These are phyloP conservation scores for Amphirosellinia nigrospora DNA, from an alignment of 495 filamentous ascomycete genomes.

Conservation along the genomic window DNA sequence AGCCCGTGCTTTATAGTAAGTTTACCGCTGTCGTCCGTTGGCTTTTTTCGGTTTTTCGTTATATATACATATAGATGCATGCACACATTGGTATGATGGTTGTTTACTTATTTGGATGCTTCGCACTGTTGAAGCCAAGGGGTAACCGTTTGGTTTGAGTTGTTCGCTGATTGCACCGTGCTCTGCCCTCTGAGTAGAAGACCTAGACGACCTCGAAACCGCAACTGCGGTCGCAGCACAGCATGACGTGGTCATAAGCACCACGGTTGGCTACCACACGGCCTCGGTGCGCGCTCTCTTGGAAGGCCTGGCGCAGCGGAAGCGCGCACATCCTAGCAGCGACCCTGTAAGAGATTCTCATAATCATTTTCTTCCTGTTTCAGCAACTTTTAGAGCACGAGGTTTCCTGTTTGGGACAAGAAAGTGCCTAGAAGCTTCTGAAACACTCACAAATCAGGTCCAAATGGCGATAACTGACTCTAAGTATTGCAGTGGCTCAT, in stretches of 20 bases:
- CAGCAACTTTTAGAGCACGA: no score
- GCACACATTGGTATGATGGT: background rate
- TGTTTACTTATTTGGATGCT: background rate
- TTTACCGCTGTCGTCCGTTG: background rate
- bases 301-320: slow-evolving; percentile 44
- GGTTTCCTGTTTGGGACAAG: no score
- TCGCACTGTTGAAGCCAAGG: background rate
- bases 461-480: no score
- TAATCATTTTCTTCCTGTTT: no score
- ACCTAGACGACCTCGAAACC: slow-evolving; percentile 41
- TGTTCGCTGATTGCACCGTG: background rate
- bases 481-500: no score
- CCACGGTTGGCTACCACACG: slow-evolving; percentile 42
- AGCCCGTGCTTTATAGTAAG: slow-evolving; percentile 30
- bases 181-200: slow-evolving; percentile 11
- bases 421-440: no score
- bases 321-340: slow-evolving; percentile 33
- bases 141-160: background rate
- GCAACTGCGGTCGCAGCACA: slow-evolving; percentile 38
- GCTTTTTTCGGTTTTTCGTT: background rate
- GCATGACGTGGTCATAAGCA: slow-evolving; percentile 51
- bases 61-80: no score
- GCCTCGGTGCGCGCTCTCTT: slow-evolving; percentile 42
- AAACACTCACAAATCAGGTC: no score
- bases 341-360: no score